A percentile compares a stretch with the other conserved stretches of the same genome.
phyloP scores from a whole-genome alignment of 2,329 filamentous ascomycete genomes.

The Fusarium sp. region DNA sequence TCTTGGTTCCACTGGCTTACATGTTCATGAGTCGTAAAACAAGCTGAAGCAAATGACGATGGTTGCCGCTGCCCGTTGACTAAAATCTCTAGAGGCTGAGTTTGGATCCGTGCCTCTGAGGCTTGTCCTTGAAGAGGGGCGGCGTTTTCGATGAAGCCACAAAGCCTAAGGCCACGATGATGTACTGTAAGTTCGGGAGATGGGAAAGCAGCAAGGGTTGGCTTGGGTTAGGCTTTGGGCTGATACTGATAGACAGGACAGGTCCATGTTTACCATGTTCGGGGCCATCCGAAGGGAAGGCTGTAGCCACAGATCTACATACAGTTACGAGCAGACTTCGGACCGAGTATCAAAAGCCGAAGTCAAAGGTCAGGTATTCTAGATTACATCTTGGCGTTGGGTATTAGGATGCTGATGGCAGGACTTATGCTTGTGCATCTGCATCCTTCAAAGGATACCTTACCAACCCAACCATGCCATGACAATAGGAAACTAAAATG shows the following conservation, averaged over 20 bases:
- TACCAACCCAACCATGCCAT: neutral
- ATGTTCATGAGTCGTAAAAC: conserved; percentile 27
- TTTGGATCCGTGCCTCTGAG: neutral
- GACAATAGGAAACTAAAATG: neutral
- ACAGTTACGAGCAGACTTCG: conserved; percentile 20
- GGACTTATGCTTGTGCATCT: neutral
- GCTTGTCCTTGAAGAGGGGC: neutral
- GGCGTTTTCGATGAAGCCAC: neutral
- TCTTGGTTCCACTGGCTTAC: conserved; percentile 13
- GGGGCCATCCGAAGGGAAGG: conserved; percentile 37
- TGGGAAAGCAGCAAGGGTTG: neutral
- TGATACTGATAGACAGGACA: conserved; percentile 10
- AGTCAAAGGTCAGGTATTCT: conserved; percentile 2
- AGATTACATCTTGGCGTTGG: neutral
- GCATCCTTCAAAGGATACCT: neutral
- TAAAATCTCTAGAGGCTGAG: neutral
- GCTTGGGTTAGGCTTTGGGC: conserved; percentile 2
- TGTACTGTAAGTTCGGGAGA: neutral
- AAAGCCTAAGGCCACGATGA: conserved; percentile 1
- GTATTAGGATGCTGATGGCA: neutral
- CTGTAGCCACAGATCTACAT: conserved; percentile 27
- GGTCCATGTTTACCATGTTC: conserved; percentile 23
- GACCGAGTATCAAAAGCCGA: conserved; percentile 26
- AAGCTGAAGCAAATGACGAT: conserved; percentile 7
- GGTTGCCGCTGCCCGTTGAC: neutral